Conservation (phyloP, 768 basidiomycete species). For the Rhodotorula kratochvilovae region DNA sequence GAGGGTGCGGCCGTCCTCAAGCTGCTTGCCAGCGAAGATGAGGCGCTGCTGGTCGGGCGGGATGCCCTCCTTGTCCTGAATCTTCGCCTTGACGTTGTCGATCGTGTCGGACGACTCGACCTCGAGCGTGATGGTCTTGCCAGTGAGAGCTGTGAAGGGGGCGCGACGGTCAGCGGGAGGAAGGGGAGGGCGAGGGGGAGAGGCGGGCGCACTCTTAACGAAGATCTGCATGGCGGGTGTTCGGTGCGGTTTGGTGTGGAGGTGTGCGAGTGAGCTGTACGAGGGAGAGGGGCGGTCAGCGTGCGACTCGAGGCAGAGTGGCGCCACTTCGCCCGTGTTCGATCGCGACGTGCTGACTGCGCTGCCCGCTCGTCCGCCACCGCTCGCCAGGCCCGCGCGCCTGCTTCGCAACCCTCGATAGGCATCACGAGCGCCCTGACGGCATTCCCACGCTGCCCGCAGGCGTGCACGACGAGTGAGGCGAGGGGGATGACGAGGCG, state of each 20-base stretch:
- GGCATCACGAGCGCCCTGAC: not conserved
- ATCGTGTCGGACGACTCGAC: constrained; percentile 90
- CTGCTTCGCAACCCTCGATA: not conserved
- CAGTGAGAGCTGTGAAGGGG: constrained; percentile 79
- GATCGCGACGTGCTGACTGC: not conserved
- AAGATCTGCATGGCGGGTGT: not conserved
- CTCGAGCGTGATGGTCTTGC: constrained; percentile 87
- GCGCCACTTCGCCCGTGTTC: not conserved
- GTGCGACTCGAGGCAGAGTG: not conserved
- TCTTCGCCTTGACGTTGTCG: constrained; percentile 92
- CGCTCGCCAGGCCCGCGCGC: not conserved
- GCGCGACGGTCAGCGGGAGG: constrained; percentile 38
- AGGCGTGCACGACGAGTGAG: too few species aligned
- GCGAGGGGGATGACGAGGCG: not conserved
- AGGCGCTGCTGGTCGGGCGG: constrained; percentile 87
- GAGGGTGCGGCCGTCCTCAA: constrained; percentile 83
- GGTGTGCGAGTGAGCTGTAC: not conserved
- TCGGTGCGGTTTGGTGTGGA: not conserved
- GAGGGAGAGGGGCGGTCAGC: not conserved
- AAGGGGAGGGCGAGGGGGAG: not conserved
- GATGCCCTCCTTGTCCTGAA: constrained; percentile 90
- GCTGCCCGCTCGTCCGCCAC: not conserved
- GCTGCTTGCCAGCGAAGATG: constrained; percentile 87
- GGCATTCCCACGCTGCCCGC: too few species aligned
- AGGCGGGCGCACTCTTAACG: not conserved